Base-by-base conservation (phyloP, 2,329 filamentous ascomycete genomes). In the Aspergillus melleus region DNA sequence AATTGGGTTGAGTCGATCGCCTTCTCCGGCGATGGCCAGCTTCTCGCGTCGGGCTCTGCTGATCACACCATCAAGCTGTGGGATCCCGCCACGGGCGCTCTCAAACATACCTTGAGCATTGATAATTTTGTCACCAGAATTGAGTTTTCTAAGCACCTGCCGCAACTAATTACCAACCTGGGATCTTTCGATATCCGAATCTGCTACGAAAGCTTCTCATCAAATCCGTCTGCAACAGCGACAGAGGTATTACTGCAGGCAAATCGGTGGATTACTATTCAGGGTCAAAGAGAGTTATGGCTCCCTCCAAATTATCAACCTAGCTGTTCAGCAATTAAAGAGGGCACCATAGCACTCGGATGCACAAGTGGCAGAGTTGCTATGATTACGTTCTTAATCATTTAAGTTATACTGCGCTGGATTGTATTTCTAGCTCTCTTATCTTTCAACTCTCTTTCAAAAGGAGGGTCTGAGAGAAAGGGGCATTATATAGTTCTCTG, bases 221-320 rank as follows among this genome's bases (percentile, higher is more conserved):
- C 47, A 52, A 55, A 46, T 52, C 20, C 29, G 19, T 49, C 57
- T 42, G 24, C 22, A 22, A 46, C 6, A 12, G 30, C 30, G 30
- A 32, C 30, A 32, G 9, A 55, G 42, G 16, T 55, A 49, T 53
- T 52, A 39, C 29, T 59, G 32, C 26, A 9, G 29, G 39, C 24
- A 39, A 32, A 12, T 29, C 57, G 39, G 12, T 59, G 57, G 57
- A 16, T 55, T 59, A 49, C 49, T 52, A 39, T 55, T 49, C 20
- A 30, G 26, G 53, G 49, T 56, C 49, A 49, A 55, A 55, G 49
- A 52, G 53, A 59, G 53, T 10, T 59, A 53, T 56, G 53, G 47
- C 53, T 59, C n/a, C 53, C 53, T 52, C 58, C 58, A 24, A 32
- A 59, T 5, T 53, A 56, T 44, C 4, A 42, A 10, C 32, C 47